Evolutionary conservation across 1,284 basidiomycete species (phyloP).

Genomic region (Pseudozyma thailandica): DNA sequence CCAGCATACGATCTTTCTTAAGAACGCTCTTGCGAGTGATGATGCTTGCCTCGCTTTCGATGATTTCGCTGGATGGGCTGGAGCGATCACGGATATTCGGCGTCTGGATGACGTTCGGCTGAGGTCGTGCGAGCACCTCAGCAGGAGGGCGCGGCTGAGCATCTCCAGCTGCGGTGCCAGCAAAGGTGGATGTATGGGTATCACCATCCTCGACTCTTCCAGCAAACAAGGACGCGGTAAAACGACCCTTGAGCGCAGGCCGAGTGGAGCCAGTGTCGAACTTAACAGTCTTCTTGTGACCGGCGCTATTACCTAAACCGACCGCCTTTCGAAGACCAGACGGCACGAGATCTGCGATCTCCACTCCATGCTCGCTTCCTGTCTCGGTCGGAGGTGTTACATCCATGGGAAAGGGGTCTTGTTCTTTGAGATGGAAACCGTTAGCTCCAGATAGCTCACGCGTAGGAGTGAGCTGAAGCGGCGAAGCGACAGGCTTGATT

Average conservation of each 20-base stretch:
- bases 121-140: slow-evolving; percentile 56
- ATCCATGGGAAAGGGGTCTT: slow-evolving; percentile 35
- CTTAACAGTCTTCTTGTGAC: slow-evolving; percentile 48
- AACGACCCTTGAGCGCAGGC: slow-evolving; percentile 21
- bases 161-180: slow-evolving; percentile 36
- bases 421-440: slow-evolving; percentile 18
- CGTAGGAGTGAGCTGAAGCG: slow-evolving; percentile 16
- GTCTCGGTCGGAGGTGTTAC: slow-evolving; percentile 16
- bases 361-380: background rate
- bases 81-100: slow-evolving; percentile 1
- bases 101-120: slow-evolving; percentile 19
- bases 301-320: slow-evolving; percentile 6
- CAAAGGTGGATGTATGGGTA: background rate
- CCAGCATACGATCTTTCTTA: slow-evolving; percentile 82
- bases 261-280: slow-evolving; percentile 35
- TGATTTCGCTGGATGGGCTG: slow-evolving; percentile 3
- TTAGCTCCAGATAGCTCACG: slow-evolving; percentile 9
- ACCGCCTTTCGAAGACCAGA: slow-evolving; percentile 19
- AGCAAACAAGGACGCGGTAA: slow-evolving; percentile 46
- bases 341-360: background rate
- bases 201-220: slow-evolving; percentile 17
- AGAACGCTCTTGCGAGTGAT: slow-evolving; percentile 48
- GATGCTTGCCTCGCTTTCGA: slow-evolving; percentile 23
- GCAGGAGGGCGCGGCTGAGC: slow-evolving; percentile 47
- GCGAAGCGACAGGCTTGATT: slow-evolving; percentile 23